A percentile compares a stretch with the other conserved stretches of the same genome.
Evolutionary conservation across 345 rosid genomes (phyloP).

Genomic region (Rhodamnia rubescens): DNA sequence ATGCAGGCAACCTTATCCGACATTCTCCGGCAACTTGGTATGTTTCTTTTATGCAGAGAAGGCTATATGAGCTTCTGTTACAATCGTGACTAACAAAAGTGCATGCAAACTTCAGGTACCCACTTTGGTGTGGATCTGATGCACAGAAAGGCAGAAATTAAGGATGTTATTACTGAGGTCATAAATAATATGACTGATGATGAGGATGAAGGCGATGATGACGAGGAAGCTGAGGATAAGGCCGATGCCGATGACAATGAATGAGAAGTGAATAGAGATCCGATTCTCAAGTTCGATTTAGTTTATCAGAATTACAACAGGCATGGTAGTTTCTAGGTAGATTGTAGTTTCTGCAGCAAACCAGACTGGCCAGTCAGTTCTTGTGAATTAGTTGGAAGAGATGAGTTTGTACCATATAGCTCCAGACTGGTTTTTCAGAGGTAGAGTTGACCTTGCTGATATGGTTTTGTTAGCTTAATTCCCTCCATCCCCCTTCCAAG

Average conservation of each 20-base stretch:
- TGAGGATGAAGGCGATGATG: constrained; percentile 54
- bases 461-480: not conserved
- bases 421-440: not conserved
- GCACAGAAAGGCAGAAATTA: constrained; percentile 85
- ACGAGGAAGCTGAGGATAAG: constrained; percentile 31
- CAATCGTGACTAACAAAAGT: not conserved
- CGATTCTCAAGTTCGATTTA: not conserved
- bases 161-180: constrained; percentile 80
- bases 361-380: not conserved
- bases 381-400: not conserved
- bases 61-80: not conserved
- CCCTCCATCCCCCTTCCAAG: not conserved
- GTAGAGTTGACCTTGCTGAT: not conserved
- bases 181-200: constrained; percentile 86
- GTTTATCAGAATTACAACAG: not conserved
- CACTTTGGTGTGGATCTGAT: constrained; percentile 65
- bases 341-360: not conserved
- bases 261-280: constrained; percentile 3
- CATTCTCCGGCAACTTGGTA: constrained; percentile 81
- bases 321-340: not conserved
- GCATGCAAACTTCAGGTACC: constrained; percentile 28
- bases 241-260: constrained; percentile 24
- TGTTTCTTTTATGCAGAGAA: not conserved
- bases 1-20: constrained; percentile 89
- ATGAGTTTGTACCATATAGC: not conserved